Evolutionary conservation across 176 grass and related monocot genomes (phyloP).

Genomic region (Oryza brachyantha): DNA sequence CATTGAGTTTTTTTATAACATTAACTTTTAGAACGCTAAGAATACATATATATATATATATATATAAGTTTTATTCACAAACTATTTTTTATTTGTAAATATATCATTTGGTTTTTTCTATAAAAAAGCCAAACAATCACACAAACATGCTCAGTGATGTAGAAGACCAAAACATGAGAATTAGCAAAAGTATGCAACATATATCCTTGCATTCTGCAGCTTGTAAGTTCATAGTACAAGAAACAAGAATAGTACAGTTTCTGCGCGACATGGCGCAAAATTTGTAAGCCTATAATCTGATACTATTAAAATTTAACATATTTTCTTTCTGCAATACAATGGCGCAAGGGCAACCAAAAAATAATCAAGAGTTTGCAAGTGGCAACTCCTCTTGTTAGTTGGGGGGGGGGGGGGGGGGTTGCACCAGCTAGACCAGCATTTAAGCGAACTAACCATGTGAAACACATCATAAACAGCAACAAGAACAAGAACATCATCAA

Average conservation of each 20-base stretch:
- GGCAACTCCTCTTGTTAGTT: conserved; percentile 65
- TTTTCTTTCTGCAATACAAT: conserved; percentile 54
- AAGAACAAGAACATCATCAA: conserved; percentile 37
- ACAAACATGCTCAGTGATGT: not conserved
- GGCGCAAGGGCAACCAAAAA: conserved; percentile 33
- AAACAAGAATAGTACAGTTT: conserved; percentile 36
- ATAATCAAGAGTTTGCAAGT: conserved; percentile 62
- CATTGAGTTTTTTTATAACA: no score
- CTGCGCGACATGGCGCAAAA: not conserved
- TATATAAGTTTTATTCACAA: no score
- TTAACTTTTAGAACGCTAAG: no score
- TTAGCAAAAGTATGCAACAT: conserved; percentile 3
- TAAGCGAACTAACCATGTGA: conserved; percentile 37
- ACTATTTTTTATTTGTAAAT: no score
- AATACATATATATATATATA: no score
- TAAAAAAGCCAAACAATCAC: no score
- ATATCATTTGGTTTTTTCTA: no score
- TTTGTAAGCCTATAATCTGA: conserved; percentile 51
- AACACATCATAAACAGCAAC: conserved; percentile 36
- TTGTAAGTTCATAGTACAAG: conserved; percentile 29
- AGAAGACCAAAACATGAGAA: not conserved
- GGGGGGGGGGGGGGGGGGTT: conserved; percentile 37
- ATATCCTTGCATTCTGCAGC: conserved; percentile 24
- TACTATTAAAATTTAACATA: conserved; percentile 40
- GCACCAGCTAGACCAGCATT: conserved; percentile 47